Evolutionary conservation across 148 eudicot genomes (phyloP).

Genomic region (Cornus florida): DNA sequence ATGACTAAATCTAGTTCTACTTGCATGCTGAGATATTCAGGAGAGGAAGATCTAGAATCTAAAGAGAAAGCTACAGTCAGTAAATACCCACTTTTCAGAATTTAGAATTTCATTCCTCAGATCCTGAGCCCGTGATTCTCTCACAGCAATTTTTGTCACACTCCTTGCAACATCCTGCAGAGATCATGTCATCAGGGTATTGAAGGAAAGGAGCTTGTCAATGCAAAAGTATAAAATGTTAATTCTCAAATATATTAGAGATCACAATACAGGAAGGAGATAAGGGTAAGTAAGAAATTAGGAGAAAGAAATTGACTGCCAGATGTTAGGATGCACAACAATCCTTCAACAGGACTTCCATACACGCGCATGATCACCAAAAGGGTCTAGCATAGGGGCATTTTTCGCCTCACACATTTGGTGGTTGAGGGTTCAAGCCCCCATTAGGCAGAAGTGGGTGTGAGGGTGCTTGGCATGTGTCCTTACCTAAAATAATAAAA

Average conservation of each 20-base stretch:
- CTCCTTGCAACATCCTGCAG: conserved; percentile 89
- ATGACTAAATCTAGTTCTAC: neutral
- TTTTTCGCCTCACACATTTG: neutral
- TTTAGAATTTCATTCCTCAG: conserved; percentile 87
- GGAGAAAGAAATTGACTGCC: neutral
- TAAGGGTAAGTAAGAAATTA: neutral
- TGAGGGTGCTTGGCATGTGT: too few relatives aligned
- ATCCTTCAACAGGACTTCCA: neutral
- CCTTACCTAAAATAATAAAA: too few relatives aligned
- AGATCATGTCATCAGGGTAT: conserved; percentile 11
- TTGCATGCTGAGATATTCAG: neutral
- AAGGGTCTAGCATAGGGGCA: neutral
- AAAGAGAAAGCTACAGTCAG: neutral
- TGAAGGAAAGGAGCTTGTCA: neutral
- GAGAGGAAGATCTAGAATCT: neutral
- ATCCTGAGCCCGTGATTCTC: conserved; percentile 94
- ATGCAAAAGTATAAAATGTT: neutral
- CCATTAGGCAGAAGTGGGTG: too few relatives aligned
- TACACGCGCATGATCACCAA: neutral
- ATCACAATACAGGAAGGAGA: neutral
- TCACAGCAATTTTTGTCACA: conserved; percentile 77
- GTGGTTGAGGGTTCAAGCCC: neutral
- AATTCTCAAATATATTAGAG: neutral
- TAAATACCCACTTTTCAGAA: conserved; percentile 70
- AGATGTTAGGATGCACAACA: neutral